These are phyloP conservation scores for Monoraphidium neglectum DNA, from an alignment of 139 green algal genomes.

Conservation along the genomic window DNA sequence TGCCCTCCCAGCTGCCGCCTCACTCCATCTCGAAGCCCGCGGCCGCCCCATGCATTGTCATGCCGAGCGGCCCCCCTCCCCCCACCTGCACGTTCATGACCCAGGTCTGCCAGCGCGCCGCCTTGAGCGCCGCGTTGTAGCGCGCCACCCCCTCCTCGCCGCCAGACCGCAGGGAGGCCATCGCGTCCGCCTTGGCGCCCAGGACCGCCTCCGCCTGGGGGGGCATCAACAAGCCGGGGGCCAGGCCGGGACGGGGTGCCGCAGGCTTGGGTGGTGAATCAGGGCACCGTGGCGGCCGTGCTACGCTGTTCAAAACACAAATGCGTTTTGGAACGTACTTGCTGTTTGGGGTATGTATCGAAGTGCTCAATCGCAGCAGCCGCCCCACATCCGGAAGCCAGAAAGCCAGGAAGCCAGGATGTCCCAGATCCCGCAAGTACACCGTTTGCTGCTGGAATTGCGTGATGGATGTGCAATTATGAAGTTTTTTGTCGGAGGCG, in stretches of 20 bases:
- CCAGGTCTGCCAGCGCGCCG: slow-evolving; percentile 27
- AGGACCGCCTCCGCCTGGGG: slow-evolving; percentile 42
- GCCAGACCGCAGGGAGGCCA: slow-evolving; percentile 36
- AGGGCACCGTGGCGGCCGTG: too few relatives aligned
- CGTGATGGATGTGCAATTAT: too few relatives aligned
- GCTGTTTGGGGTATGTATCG: too few relatives aligned
- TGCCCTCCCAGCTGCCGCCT: too few relatives aligned
- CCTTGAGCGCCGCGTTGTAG: slow-evolving; percentile 2
- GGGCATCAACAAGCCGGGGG: slow-evolving; percentile 22
- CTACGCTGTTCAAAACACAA: too few relatives aligned
- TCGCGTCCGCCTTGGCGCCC: slow-evolving; percentile 57
- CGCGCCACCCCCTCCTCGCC: slow-evolving; percentile 8
- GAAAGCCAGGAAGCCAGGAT: neutral
- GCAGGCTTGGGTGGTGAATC: neutral
- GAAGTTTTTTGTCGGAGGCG: too few relatives aligned
- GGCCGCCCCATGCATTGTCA: too few relatives aligned
- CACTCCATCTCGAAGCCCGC: too few relatives aligned
- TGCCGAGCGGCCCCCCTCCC: too few relatives aligned
- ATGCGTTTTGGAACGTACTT: too few relatives aligned
- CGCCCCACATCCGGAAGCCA: slow-evolving; percentile 17
- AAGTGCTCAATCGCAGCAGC: neutral
- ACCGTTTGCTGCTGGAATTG: neutral
- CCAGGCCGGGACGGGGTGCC: neutral
- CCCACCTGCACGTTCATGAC: slow-evolving; percentile 7
- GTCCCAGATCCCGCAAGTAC: slow-evolving; percentile 6